Evolutionary conservation across 2,329 filamentous ascomycete genomes (phyloP), one percentile per base, ranked within the genome.

Genomic region (Dothistroma septosporum): DNA sequence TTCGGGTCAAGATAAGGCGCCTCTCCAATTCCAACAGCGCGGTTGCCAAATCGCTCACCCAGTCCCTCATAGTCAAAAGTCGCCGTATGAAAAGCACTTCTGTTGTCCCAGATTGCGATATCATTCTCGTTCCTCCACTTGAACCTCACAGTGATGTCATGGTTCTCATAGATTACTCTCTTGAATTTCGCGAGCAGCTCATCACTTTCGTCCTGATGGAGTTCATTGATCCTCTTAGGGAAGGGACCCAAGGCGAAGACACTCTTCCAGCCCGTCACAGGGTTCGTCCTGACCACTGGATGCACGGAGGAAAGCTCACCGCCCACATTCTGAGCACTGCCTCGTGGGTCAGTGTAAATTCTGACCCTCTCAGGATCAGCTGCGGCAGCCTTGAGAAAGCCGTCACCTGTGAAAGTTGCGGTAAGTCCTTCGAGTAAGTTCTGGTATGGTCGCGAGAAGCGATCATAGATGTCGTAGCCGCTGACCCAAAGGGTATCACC

Each of bases 381-480:
- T n/a, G 56, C 61, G 0, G 76, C 70, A 8, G 63, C 64, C 44
- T 74, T 72, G 69, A 79, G 77, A 46, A 72, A 70, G 21, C 67
- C 68, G 6, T 69, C 64, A 2, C 66, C 67, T 11, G 44, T 53
- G 57, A 71, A 83, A 0, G 81, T 84, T 2, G 81, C 86, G 0
- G 83, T 87, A 4, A 88, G 73, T 0, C 73, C 71, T 59, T 88
- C 85, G 48, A 88, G 77, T 72, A 88, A 88, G 31, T 75, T 75
- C 57, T 82, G 83, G 54, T 83, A 83, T 0, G 82, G 76, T 1
- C 76, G 75, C 4, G 82, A 85, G 62, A 89, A 78, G 32, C 84
- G 81, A 67, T 89, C 86, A 68, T 87, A 89, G 21, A 87, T 73
- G 66, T 89, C 85, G 68, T 88, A 88, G 0, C 84, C 85, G 0